Percentiles rank a stretch among this genome's conserved stretches.
phyloP scores from a whole-genome alignment of 2,329 filamentous ascomycete genomes.

The Colletotrichum tropicale region DNA sequence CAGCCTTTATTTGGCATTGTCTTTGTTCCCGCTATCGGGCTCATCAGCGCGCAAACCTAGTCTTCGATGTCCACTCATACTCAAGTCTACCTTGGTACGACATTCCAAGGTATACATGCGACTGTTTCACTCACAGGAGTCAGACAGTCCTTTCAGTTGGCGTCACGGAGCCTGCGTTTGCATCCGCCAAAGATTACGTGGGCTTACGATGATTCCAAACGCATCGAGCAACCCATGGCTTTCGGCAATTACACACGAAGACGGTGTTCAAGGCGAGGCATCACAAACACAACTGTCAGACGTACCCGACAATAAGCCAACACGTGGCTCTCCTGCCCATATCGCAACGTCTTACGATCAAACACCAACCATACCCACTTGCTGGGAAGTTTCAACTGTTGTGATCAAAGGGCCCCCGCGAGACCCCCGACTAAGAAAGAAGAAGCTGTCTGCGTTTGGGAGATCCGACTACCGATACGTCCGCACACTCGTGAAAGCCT shows the following conservation, averaged over 20 bases:
- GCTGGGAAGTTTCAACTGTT: background rate
- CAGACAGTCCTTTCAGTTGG: background rate
- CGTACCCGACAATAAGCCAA: background rate
- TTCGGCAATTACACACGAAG: background rate
- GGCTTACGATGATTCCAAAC: background rate
- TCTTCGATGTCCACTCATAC: background rate
- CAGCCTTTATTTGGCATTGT: background rate
- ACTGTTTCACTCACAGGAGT: background rate
- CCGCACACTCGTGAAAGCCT: background rate
- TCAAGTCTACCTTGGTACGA: background rate
- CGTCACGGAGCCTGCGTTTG: background rate
- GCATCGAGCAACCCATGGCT: background rate
- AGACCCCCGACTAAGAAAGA: background rate
- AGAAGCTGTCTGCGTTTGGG: background rate
- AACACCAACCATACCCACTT: background rate
- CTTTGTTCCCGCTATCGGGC: background rate
- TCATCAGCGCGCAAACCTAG: background rate
- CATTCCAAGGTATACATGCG: background rate
- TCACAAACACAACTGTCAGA: background rate
- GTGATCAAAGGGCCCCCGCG: background rate
- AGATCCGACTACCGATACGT: background rate
- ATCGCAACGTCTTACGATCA: background rate
- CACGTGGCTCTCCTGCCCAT: background rate
- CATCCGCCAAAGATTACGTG: background rate
- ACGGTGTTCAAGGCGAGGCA: background rate